Evolutionary conservation across 495 filamentous ascomycete species (phyloP).

Genomic region (Penicillium riverlandense): DNA sequence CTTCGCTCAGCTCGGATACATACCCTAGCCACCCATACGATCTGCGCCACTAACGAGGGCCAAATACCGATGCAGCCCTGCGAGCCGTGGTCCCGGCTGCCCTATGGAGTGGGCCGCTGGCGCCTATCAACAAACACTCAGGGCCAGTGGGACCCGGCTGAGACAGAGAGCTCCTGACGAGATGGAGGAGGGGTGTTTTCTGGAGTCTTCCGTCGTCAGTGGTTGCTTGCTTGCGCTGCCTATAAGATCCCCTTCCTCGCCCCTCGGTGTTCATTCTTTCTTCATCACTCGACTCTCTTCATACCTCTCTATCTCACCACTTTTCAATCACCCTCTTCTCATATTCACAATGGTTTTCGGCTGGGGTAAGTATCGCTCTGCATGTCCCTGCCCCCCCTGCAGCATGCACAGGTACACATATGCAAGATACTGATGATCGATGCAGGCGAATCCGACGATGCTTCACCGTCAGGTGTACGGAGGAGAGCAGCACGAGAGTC

Average conservation of each 20-base stretch:
- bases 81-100: constrained; percentile 2
- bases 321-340: constrained; percentile 2
- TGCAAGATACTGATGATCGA: background rate
- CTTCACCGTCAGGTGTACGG: constrained; percentile 57
- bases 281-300: constrained; percentile 1
- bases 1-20: no score
- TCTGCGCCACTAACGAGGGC: no score
- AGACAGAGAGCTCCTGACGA: constrained; percentile 5
- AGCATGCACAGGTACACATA: constrained; percentile 1
- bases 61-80: no score
- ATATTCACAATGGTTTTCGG: constrained; percentile 29
- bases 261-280: background rate
- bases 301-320: background rate
- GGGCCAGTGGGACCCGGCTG: constrained; percentile 11
- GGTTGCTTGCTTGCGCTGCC: background rate
- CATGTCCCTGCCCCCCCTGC: background rate
- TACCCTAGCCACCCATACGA: no score
- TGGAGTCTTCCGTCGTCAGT: constrained; percentile 8
- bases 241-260: constrained; percentile 12
- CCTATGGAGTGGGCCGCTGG: background rate
- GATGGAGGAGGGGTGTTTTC: constrained; percentile 8
- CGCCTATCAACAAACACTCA: constrained; percentile 10
- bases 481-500: constrained; percentile 45
- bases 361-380: constrained; percentile 22
- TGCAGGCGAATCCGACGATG: constrained; percentile 40